phyloP scores from a whole-genome alignment of 2,329 filamentous ascomycete genomes.

The Macrophomina phaseolina region DNA sequence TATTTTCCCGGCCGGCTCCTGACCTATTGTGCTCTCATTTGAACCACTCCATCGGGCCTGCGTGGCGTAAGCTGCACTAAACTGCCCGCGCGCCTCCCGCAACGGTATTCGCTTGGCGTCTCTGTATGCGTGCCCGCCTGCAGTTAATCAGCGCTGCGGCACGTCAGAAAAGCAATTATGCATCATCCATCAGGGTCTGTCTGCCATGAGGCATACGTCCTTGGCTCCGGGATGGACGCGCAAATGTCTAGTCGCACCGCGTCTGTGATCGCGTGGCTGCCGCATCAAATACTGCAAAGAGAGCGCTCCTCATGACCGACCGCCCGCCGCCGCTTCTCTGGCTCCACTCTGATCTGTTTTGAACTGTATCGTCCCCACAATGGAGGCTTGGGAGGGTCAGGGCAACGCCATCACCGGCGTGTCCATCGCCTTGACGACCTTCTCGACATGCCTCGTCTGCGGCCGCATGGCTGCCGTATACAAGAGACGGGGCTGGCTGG shows the following conservation, averaged over 20 bases:
- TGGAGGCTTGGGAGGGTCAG: constrained; percentile 34
- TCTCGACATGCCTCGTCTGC: constrained; percentile 33
- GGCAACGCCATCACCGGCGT: constrained; percentile 35
- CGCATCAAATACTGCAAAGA: background rate
- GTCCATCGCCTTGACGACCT: constrained; percentile 31
- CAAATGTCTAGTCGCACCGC: constrained; percentile 14
- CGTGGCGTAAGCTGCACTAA: background rate
- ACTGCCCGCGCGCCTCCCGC: background rate
- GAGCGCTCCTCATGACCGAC: background rate
- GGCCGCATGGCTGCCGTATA: constrained; percentile 32
- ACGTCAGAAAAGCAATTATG: constrained; percentile 3
- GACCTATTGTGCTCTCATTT: background rate
- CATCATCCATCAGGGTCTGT: background rate
- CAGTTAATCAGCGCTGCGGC: background rate
- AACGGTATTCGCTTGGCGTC: background rate
- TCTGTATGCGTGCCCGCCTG: background rate
- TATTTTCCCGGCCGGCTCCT: background rate
- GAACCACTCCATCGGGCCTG: background rate
- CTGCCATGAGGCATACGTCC: background rate
- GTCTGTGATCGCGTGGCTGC: constrained; percentile 1
- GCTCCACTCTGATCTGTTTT: background rate
- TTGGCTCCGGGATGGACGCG: background rate
- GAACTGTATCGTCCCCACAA: constrained; percentile 10
- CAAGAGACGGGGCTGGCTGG: constrained; percentile 36
- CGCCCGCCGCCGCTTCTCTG: background rate